phyloP scores from a whole-genome alignment of 768 basidiomycete species.

The Leucosporidium yakuticum region DNA sequence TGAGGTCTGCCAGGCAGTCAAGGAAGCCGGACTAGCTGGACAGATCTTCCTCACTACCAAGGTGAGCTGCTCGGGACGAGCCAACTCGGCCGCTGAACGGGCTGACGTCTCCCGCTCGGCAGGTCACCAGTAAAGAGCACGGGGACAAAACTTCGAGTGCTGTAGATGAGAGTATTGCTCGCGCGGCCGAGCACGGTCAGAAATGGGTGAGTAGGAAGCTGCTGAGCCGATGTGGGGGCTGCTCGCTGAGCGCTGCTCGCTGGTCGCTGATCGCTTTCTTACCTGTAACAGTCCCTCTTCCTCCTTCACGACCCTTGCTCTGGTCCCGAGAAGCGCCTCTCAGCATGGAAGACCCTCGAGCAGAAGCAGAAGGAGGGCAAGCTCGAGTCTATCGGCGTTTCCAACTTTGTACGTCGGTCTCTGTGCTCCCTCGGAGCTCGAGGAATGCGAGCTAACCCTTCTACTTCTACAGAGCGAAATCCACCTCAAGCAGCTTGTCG shows the following conservation, averaged over 20 bases:
- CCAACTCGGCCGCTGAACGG: too few species aligned
- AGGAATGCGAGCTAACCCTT: background rate
- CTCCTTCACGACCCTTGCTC: slow-evolving; percentile 45
- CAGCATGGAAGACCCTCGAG: slow-evolving; percentile 60
- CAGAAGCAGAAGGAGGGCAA: slow-evolving; percentile 71
- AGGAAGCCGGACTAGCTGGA: slow-evolving; percentile 3
- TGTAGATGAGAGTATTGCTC: slow-evolving; percentile 27
- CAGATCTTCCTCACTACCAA: slow-evolving; percentile 37
- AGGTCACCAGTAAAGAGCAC: slow-evolving; percentile 26
- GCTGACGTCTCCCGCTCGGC: too few species aligned
- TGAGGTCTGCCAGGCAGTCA: slow-evolving; percentile 17
- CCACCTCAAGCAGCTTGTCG: slow-evolving; percentile 58
- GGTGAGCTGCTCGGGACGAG: slow-evolving; percentile 2
- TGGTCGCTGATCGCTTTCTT: background rate
- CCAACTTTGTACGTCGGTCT: slow-evolving; percentile 61
- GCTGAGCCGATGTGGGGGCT: background rate
- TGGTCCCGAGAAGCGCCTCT: slow-evolving; percentile 41
- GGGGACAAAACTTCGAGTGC: slow-evolving; percentile 16
- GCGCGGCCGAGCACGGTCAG: slow-evolving; percentile 17
- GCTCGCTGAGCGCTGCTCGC: background rate
- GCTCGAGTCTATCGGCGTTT: slow-evolving; percentile 70
- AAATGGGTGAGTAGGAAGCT: slow-evolving; percentile 23
- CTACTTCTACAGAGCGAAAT: slow-evolving; percentile 45
- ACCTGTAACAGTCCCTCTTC: slow-evolving; percentile 41
- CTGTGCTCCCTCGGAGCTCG: background rate